Evolutionary conservation across 371 early-diverging fungal species (phyloP), one percentile per base, ranked within the genome.

Genomic region (Rhizopus sp.): DNA sequence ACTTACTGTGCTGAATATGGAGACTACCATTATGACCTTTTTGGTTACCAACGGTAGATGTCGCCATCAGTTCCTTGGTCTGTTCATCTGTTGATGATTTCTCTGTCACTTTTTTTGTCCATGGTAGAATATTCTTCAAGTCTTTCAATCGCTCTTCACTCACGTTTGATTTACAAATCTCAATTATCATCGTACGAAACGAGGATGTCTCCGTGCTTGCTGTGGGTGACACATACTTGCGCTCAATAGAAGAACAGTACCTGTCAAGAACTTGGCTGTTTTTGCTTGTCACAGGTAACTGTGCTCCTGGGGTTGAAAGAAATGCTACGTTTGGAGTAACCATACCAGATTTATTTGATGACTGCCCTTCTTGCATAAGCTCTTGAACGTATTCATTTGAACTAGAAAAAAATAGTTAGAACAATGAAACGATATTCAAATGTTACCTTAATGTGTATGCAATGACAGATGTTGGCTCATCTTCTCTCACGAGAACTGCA

Each of bases 401-500:
- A 16, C 65, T 69, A n/a, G 5, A 13, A 1, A 53, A n/a, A 46
- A 34, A 15, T 39, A 23, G 23, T 17, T 13, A 53, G 29, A 42
- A 40, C 6, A 40, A 13, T 40, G 37, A 35, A 8, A 17, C 35
- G 31, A 31, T 42, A 16, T 45, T 10, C 12, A 40, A 13, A 17
- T 45, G 37, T 34, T 70, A 90, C 78, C 85, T 81, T 34, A 96
- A 74, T 1, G 94, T 86, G 53, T 88, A 92, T 0, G 96, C 93
- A 49, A 97, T 88, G 49, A 96, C 91, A 0, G 96, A 93, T 42
- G 88, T 89, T 4, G 93, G 95, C 60, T 97, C 96, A 15, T 92
- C 85, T 64, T 97, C 95, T 23, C 94, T 83, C 7, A 96, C 85
- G 50, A 95, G 84, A 8, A 95, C 80, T 3, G 85, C 72, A 1